phyloP scores from a whole-genome alignment of 352 stramenopile species.

The Thalassiosira hispida region DNA sequence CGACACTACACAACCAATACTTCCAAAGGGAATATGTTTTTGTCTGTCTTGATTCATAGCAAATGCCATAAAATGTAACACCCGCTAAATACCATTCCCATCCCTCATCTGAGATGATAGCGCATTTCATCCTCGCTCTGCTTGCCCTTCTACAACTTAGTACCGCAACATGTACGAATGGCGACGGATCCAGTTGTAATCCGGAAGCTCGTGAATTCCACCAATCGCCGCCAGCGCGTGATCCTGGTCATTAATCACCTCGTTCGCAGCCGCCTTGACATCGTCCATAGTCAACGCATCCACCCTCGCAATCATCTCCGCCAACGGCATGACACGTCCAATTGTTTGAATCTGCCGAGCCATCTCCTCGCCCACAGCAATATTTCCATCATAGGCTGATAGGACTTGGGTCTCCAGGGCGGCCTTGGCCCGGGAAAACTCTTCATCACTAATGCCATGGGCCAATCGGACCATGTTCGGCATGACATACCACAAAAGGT shows the following conservation, averaged over 20 bases:
- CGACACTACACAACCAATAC: too few relatives aligned
- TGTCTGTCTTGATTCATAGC: too few relatives aligned
- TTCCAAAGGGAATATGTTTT: too few relatives aligned
- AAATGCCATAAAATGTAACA: too few relatives aligned
- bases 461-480: conserved; percentile 95
- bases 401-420: conserved; percentile 99
- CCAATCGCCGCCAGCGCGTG: conserved; percentile 95
- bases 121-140: too few relatives aligned
- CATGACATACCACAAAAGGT: conserved; percentile 96
- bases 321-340: conserved; percentile 90
- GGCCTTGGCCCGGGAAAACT: conserved; percentile 95
- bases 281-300: conserved; percentile 93
- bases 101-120: too few relatives aligned
- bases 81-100: too few relatives aligned
- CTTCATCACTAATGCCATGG: conserved; percentile 96
- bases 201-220: conserved; percentile 98
- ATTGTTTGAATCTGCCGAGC: conserved; percentile 43
- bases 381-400: conserved; percentile 92
- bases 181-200: conserved; percentile 99
- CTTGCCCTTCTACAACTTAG: too few relatives aligned
- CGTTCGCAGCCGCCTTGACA: conserved; percentile 84
- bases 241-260: conserved; percentile 94
- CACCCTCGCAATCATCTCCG: conserved; percentile 96
- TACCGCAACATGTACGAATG: conserved; percentile 96
- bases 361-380: conserved; percentile 39